Conservation (phyloP, 768 basidiomycete genomes). For the Paxillus rubicundulus region DNA sequence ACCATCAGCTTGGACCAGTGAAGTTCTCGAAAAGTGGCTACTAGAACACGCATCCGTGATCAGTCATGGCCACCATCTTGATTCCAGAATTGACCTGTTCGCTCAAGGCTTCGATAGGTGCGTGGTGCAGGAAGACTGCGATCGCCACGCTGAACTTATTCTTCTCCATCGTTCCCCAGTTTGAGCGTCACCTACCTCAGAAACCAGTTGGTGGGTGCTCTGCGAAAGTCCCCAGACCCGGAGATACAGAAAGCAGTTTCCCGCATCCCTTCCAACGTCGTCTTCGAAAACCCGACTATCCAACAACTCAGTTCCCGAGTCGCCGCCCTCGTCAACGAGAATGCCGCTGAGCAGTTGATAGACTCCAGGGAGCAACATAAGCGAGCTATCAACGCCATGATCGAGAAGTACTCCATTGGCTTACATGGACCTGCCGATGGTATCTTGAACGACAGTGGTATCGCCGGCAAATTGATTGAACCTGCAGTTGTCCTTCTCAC, state of each 20-base stretch:
- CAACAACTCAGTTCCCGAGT: conserved; percentile 30
- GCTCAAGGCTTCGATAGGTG: conserved; percentile 40
- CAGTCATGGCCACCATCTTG: conserved; percentile 3
- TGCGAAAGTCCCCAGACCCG: conserved; percentile 32
- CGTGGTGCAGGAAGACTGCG: neutral
- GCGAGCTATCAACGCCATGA: conserved; percentile 35
- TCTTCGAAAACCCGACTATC: conserved; percentile 42
- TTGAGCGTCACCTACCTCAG: conserved; percentile 31
- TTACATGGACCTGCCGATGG: conserved; percentile 13
- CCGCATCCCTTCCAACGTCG: conserved; percentile 29
- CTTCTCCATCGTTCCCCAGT: conserved; percentile 4
- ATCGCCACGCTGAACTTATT: neutral
- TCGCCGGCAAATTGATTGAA: conserved; percentile 3
- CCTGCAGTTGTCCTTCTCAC: conserved; percentile 36
- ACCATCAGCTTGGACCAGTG: conserved; percentile 25
- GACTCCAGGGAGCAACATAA: conserved; percentile 11
- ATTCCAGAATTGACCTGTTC: conserved; percentile 26
- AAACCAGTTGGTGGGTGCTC: conserved; percentile 16
- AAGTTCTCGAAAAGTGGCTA: conserved; percentile 27
- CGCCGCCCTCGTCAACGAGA: conserved; percentile 4
- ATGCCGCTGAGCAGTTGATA: neutral
- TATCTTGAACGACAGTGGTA: conserved; percentile 1
- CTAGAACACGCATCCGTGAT: conserved; percentile 21
- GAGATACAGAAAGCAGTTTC: conserved; percentile 25
- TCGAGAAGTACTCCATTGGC: conserved; percentile 37